These are phyloP conservation scores for Yamadazyma friedrichii DNA, from an alignment of 1,139 yeast species.

Conservation along the genomic window DNA sequence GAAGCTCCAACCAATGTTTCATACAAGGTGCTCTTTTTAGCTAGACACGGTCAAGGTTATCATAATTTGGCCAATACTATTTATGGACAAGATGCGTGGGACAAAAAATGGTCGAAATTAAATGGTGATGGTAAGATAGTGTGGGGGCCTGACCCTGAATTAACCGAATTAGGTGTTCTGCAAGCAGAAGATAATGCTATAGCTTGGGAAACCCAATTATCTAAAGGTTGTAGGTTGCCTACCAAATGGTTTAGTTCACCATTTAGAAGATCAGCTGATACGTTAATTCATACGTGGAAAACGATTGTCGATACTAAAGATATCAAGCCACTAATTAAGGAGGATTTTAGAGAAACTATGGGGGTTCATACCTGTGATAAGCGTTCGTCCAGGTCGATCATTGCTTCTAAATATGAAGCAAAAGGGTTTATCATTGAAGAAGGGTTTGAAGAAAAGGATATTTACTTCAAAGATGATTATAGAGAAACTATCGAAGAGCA, in stretches of 20 bases:
- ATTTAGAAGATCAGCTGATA: slow-evolving; percentile 37
- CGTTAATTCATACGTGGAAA: slow-evolving; percentile 33
- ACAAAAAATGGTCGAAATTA: slow-evolving; percentile 40
- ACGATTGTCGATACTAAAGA: slow-evolving; percentile 26
- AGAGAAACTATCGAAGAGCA: slow-evolving; percentile 44
- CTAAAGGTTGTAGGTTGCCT: slow-evolving; percentile 24
- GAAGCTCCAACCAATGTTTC: slow-evolving; percentile 20
- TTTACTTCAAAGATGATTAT: slow-evolving; percentile 36
- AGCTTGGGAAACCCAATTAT: slow-evolving; percentile 25
- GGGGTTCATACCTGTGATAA: slow-evolving; percentile 48
- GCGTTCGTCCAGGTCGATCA: slow-evolving; percentile 32
- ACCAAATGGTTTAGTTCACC: slow-evolving; percentile 36
- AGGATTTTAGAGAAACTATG: slow-evolving; percentile 42
- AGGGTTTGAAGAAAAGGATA: slow-evolving; percentile 41
- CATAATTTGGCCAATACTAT: slow-evolving; percentile 44
- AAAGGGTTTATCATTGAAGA: slow-evolving; percentile 35
- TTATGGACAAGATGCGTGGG: slow-evolving; percentile 46
- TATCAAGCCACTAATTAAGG: slow-evolving; percentile 35
- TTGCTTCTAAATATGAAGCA: slow-evolving; percentile 29
- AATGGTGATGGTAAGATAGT: slow-evolving; percentile 43
- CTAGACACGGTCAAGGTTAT: slow-evolving; percentile 49
- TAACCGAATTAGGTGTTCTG: slow-evolving; percentile 38
- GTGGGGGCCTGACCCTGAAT: slow-evolving; percentile 50
- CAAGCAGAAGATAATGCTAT: slow-evolving; percentile 36
- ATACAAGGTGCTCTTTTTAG: slow-evolving; percentile 41